Evolutionary conservation across 2,329 filamentous ascomycete species (phyloP), one percentile per base, ranked within the genome.

Genomic region (Fusarium brevicatenulatum): DNA sequence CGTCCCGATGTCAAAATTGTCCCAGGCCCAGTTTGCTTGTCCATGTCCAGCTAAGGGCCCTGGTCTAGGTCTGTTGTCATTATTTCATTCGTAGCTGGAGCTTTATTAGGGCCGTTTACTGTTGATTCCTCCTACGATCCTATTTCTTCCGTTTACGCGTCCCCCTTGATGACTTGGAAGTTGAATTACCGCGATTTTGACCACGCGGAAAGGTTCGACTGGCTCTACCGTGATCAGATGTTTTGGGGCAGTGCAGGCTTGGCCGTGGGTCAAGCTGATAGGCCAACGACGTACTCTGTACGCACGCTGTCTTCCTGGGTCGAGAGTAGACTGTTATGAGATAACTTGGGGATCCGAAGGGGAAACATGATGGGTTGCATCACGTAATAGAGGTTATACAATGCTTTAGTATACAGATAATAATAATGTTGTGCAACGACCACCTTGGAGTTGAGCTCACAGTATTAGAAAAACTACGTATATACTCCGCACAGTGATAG

Each of bases 241-340:
- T 21, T 70, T 34, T 43, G 64, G 53, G 70, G 70, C 69, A 56
- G 69, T 72, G 70, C 60, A 66, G 52, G 44, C 66, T 72, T 65
- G 60, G 46, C 65, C 42, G 66, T 66, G 69, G 69, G 69, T 60
- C 64, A 28, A 55, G 30, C 37, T 55, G 25, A 39, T 49, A 50
- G 40, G 66, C 52, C 37, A 47, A 64, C 40, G 43, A 42, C 25
- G 32, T 36, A 37, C 36, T 37, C 36, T 37, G 36, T 37, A 50
- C 42, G 47, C 47, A 42, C 49, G 46, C 21, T 39, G 28, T 63
- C 55, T 44, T 52, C 23, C 30, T 64, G 52, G 34, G 46, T 61
- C 46, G 52, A 19, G 34, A 43, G 21, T 23, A 52, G 53, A 25
- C 21, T 40, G 36, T 12, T 11, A 13, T 21, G 49, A 39, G 23